These are phyloP conservation scores for Tilletia walkeri DNA, from an alignment of 1,284 basidiomycete species.

Conservation along the genomic window DNA sequence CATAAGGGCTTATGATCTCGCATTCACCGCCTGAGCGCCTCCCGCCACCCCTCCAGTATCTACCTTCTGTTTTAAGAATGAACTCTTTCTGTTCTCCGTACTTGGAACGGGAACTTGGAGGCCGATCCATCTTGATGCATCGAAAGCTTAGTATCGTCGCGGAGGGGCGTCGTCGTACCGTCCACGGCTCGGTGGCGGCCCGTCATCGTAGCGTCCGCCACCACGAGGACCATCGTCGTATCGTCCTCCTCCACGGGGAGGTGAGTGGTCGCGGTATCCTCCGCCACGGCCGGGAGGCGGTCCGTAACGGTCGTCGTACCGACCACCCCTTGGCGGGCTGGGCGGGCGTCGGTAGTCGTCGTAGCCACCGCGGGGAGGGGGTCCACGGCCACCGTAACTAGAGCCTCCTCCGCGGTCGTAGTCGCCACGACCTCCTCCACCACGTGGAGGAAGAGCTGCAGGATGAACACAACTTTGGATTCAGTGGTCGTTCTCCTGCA, in stretches of 20 bases:
- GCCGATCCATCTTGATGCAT: background rate
- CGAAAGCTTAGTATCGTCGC: conserved; percentile 26
- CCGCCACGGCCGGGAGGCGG: conserved; percentile 25
- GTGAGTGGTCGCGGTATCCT: conserved; percentile 27
- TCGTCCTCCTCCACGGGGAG: conserved; percentile 28
- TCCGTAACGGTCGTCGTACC: conserved; percentile 32
- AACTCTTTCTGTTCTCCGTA: too few relatives aligned
- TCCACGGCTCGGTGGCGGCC: conserved; percentile 33
- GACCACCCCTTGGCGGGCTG: conserved; percentile 36
- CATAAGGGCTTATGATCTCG: too few relatives aligned
- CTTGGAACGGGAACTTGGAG: too few relatives aligned
- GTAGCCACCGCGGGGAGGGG: conserved; percentile 37
- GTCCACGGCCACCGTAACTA: conserved; percentile 32
- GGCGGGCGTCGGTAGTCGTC: conserved; percentile 33
- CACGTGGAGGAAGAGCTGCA: conserved; percentile 31
- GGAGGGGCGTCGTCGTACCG: conserved; percentile 42
- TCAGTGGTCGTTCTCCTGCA: too few relatives aligned
- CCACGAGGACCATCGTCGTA: conserved; percentile 39
- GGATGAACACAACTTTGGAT: background rate
- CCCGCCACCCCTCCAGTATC: background rate
- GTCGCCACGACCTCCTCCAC: conserved; percentile 58
- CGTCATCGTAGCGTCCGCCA: conserved; percentile 34
- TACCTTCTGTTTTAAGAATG: background rate
- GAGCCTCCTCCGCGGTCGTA: conserved; percentile 58
- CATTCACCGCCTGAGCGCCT: too few relatives aligned